A percentile compares a stretch with the other conserved stretches of the same genome.
phyloP scores from a whole-genome alignment of 352 stramenopile species.

The Pythium coloratum region DNA sequence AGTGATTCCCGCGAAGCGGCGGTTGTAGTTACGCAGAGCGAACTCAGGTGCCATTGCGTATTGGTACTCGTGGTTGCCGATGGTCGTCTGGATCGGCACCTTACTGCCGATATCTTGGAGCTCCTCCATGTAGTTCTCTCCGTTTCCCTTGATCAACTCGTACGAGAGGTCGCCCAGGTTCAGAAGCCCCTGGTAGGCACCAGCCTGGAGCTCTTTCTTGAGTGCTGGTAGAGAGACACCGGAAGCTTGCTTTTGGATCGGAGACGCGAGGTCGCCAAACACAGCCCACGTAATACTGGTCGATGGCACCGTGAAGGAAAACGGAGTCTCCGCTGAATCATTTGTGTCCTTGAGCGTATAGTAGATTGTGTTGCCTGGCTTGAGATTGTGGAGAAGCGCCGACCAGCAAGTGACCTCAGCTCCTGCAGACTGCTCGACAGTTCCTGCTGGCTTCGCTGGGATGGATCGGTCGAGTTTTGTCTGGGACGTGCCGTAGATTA shows the following conservation, averaged over 20 bases:
- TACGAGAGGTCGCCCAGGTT: slow-evolving; percentile 79
- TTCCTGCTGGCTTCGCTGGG: slow-evolving; percentile 34
- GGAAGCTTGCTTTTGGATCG: slow-evolving; percentile 51
- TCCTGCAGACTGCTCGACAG: slow-evolving; percentile 47
- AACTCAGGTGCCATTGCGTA: slow-evolving; percentile 51
- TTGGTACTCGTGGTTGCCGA: slow-evolving; percentile 80
- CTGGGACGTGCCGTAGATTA: slow-evolving; percentile 47
- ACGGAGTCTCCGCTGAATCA: slow-evolving; percentile 6
- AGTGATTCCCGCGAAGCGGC: slow-evolving; percentile 55
- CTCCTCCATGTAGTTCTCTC: slow-evolving; percentile 73
- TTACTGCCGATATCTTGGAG: slow-evolving; percentile 54
- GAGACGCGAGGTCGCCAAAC: slow-evolving; percentile 69
- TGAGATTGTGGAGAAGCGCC: slow-evolving; percentile 45
- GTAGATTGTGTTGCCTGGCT: slow-evolving; percentile 50
- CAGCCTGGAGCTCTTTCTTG: slow-evolving; percentile 40
- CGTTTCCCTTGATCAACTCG: slow-evolving; percentile 67
- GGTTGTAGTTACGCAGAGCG: slow-evolving; percentile 73
- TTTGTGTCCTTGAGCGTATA: slow-evolving; percentile 45
- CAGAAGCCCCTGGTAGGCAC: slow-evolving; percentile 56
- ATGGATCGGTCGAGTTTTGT: slow-evolving; percentile 37
- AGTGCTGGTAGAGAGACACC: slow-evolving; percentile 65
- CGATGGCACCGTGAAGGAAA: slow-evolving; percentile 53
- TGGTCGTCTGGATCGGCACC: slow-evolving; percentile 73
- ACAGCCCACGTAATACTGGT: slow-evolving; percentile 66
- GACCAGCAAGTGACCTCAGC: slow-evolving; percentile 58